Base-by-base conservation (phyloP, 2,329 filamentous ascomycete genomes). In the Nemania sp. region DNA sequence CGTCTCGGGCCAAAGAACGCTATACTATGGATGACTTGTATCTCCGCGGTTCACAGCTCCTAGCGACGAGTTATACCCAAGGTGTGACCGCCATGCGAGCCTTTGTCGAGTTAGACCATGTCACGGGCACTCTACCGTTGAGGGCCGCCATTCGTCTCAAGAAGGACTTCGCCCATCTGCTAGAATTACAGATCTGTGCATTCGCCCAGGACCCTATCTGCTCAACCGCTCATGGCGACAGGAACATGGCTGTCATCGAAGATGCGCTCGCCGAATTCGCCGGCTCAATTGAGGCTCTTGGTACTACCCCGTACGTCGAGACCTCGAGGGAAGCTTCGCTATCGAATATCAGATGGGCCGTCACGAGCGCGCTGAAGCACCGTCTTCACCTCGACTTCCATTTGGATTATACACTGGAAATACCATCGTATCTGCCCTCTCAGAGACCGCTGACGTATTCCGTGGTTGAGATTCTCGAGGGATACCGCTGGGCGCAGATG, bases 151-250 rank as follows among this genome's bases (percentile, higher is more conserved):
- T 87, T 25, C 75, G 74, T 34, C 76, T 91, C 48, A 87, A 87
- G 72, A 67, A 77, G 2, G 75, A 82, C 54, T 88, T 84, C 70
- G 69, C 73, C 11, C 76, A 80, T 18, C 73, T 77, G 7, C 84
- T 88, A 62, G 75, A 83, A 6, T 74, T 91, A 5, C 89, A 91
- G 71, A 80, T 92, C 3, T 90, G 86, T 67, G 83, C 83, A 1
- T 91, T 91, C 74, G 89, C 89, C 6, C 89, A 91, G 68, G 83
- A 90, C 55, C 84, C 87, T 1, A 76, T 91, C 5, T 88, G 89
- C 70, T 86, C 85, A 1, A 79, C 80, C 2, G 67, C 74, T 0
- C 69, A 78, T 18, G 83, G 82, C 15, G 73, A 76, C 1, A 72
- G 79, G 45, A 88, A 89, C 66, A 77, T 80, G 37, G 64, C 75